Evolutionary conservation across 2,329 filamentous ascomycete species (phyloP).

Genomic region (Curvularia hawaiiensis): DNA sequence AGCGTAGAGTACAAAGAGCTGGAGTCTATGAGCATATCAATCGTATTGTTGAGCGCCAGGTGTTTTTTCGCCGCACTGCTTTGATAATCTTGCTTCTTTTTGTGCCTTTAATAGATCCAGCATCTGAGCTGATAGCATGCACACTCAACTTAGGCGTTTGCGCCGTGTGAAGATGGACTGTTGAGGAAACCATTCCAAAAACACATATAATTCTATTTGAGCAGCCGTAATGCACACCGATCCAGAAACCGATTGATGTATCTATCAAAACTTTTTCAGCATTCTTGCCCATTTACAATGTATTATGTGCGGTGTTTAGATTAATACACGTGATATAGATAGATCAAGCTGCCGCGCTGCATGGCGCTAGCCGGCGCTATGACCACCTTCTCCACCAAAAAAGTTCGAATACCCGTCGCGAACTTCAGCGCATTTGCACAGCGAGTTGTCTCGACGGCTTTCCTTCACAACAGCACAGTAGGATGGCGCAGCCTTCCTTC

Average conservation of each 20-base stretch:
- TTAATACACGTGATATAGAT: neutral
- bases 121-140: neutral
- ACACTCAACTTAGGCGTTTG: neutral
- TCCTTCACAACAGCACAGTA: conserved; percentile 1
- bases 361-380: conserved; percentile 8
- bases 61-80: neutral
- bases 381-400: conserved; percentile 20
- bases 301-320: neutral
- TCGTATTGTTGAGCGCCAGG: too few species aligned
- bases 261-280: neutral
- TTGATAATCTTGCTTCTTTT: too few species aligned
- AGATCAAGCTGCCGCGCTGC: neutral
- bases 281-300: neutral
- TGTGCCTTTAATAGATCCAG: neutral
- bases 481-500: conserved; percentile 43
- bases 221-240: neutral
- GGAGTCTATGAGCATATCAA: too few species aligned
- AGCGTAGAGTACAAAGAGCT: neutral
- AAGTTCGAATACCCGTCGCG: conserved; percentile 15
- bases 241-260: too few species aligned
- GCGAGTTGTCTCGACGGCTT: neutral
- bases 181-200: neutral
- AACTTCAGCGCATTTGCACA: conserved; percentile 8
- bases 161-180: neutral
- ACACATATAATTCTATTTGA: neutral